Evolutionary conservation across 1,284 basidiomycete genomes (phyloP).

Genomic region (Malassezia japonica): DNA sequence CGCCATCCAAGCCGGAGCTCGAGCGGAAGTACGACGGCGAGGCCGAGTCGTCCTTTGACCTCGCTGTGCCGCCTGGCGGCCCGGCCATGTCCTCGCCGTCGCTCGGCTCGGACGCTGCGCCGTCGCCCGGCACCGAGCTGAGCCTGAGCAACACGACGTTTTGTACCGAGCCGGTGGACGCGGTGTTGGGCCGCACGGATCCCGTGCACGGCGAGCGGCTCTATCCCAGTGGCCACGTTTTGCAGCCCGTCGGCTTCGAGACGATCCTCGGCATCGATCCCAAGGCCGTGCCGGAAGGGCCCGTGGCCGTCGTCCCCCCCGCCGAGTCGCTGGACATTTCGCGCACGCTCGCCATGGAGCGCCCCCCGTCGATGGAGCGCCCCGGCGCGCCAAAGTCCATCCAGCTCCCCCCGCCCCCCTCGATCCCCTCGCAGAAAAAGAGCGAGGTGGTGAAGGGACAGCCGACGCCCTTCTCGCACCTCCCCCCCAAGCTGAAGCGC

Average conservation of each 20-base stretch:
- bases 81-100: background rate
- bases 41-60: background rate
- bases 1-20: background rate
- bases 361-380: background rate
- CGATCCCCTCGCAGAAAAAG: background rate
- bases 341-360: background rate
- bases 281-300: too few relatives aligned
- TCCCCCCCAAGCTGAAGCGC: slow-evolving; percentile 14
- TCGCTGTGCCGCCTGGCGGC: background rate
- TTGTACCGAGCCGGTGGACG: background rate
- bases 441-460: slow-evolving; percentile 3
- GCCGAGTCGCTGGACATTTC: too few relatives aligned
- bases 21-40: background rate
- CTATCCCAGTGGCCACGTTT: background rate
- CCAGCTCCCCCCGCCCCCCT: slow-evolving; percentile 6
- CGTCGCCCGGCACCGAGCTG: background rate
- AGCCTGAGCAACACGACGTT: slow-evolving; percentile 5
- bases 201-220: background rate
- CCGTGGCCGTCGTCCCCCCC: too few relatives aligned
- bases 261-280: background rate
- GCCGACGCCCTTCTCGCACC: slow-evolving; percentile 17
- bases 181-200: background rate
- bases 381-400: slow-evolving; percentile 10
- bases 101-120: background rate
- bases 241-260: slow-evolving; percentile 1